Base-by-base conservation (phyloP, 1,139 yeast genomes). In the Geotrichum cucujoidarum region DNA sequence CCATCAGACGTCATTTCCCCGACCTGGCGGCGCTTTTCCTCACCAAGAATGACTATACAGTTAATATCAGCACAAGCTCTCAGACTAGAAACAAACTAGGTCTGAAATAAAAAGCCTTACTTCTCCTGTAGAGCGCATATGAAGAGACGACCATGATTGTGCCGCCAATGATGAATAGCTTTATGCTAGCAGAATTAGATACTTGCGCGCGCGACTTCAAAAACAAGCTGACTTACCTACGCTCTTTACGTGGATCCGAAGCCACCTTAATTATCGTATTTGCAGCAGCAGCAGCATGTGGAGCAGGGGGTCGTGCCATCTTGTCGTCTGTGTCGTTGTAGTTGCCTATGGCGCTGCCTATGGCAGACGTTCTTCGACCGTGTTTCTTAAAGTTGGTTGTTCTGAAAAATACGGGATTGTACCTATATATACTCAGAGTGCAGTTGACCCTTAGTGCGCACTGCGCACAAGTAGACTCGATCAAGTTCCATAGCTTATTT, bases 1-100 rank as follows among this genome's bases (percentile, higher is more conserved):
- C 80, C 80, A 50, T 75, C 79, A 0, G 71, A 69, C 47, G 75
- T 68, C 49, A 68, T 64, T 48, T 73, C 78, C 5, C 81, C 81
- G 16, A 68, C 61, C 54, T 75, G 80, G 2, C 67, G 67, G 40
- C 66, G 68, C 55, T 76, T 67, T 51, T 73, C 75, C 27, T 72
- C 70, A 4, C 78, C 78, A 1, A 67, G 60, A 24, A 70, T 60
- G 32, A 72, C 68, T 51, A 58, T 46, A 11, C 45, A 50, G 29
- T 56, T 16, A 40, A 30, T 20, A 18, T 31, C 17, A 11, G 14
- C 10, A 31, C 24, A 13, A 13, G 8, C 16, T 18, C 16, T 25
- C 27, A 22, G 32, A 24, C 41, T 25, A 17, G 24, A 48, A 40
- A 21, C 17, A 24, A 29, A 35, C 11, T 22, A 36, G n/a, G 30